Percentiles rank a stretch among this genome's conserved stretches.
Evolutionary conservation across 805 yeast species (phyloP).

Genomic region (Starmera pachycereana): DNA sequence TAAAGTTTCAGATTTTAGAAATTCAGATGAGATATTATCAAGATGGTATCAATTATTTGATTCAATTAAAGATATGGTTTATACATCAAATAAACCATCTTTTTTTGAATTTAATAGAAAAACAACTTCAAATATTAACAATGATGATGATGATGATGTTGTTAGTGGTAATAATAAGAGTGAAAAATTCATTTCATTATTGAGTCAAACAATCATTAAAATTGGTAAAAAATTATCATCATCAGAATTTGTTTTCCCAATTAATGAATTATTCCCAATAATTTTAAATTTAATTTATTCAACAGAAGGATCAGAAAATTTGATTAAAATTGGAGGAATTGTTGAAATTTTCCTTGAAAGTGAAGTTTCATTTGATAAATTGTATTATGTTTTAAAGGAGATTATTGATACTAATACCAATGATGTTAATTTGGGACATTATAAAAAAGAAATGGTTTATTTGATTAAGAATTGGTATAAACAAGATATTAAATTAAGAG

Average conservation of each 20-base stretch:
- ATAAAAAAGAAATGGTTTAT: conserved; percentile 50
- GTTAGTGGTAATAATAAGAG: conserved; percentile 1
- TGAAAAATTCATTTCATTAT: conserved; percentile 6
- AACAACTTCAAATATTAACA: background rate
- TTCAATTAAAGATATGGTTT: conserved; percentile 24
- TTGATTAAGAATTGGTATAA: conserved; percentile 60
- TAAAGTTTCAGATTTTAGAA: conserved; percentile 77
- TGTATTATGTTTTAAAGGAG: conserved; percentile 55
- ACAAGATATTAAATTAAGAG: conserved; percentile 53
- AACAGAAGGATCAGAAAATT: conserved; percentile 27
- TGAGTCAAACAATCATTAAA: conserved; percentile 19
- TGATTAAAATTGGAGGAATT: conserved; percentile 37
- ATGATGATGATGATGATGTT: conserved; percentile 6
- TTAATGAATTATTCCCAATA: conserved; percentile 57
- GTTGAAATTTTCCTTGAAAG: conserved; percentile 53
- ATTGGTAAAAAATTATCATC: conserved; percentile 57
- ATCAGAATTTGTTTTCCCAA: conserved; percentile 74
- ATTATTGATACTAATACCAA: conserved; percentile 48
- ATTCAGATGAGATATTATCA: conserved; percentile 68
- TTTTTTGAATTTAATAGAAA: background rate
- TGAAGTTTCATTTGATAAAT: conserved; percentile 53
- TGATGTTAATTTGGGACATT: conserved; percentile 38
- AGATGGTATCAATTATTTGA: conserved; percentile 73
- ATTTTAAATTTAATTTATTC: conserved; percentile 46
- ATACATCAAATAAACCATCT: background rate